Evolutionary conservation across 2,329 filamentous ascomycete species (phyloP), one percentile per base, ranked within the genome.

Genomic region (Diaporthe sp.): DNA sequence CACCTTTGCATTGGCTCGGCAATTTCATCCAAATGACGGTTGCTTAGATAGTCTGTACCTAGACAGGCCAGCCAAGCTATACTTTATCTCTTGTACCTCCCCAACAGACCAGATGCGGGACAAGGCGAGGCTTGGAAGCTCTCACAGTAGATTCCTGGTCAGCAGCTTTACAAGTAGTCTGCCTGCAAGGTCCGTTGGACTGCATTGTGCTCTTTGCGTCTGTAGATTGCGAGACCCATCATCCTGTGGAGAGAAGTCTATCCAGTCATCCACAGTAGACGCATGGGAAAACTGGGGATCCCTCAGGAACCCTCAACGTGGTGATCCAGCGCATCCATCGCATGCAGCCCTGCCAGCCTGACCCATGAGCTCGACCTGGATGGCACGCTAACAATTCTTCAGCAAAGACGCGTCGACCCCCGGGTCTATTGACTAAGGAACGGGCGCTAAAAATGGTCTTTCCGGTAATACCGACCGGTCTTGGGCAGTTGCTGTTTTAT

Each of bases 1-100:
- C 73, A 37, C 47, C 57, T 51, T 28, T 67, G 73, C 73, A 75
- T 71, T 75, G 67, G 73, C 68, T 57, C 67, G 73, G 65, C 73
- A 63, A 57, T 58, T 60, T 60, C 65, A 55, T 42, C 60, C 65
- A 70, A 70, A 70, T 70, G 65, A 70, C 31, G n/a, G 34, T 34
- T 70, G 31, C 31, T 55, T 22, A 70, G 65, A 55, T 70, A 68
- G 22, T 22, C 6, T 70, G 22, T 70, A 70, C 65, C 65, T 53
- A 12, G 25, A 8, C 20, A 2, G 8, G 5, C 13, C 13, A 10
- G 31, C 47, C 49, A 42, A 7, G 6, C 1, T 0, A 15, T 13
- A 10, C 44, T 3, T 8, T 42, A n/a, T 2, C 13, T 4, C 34
- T 25, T 28, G 65, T 70, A 70, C 65, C 34, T 42, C n/a, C 1